Percentiles rank a stretch among this genome's conserved stretches.
Conservation (phyloP, 257 asterid species). For the Lycium barbarum region DNA sequence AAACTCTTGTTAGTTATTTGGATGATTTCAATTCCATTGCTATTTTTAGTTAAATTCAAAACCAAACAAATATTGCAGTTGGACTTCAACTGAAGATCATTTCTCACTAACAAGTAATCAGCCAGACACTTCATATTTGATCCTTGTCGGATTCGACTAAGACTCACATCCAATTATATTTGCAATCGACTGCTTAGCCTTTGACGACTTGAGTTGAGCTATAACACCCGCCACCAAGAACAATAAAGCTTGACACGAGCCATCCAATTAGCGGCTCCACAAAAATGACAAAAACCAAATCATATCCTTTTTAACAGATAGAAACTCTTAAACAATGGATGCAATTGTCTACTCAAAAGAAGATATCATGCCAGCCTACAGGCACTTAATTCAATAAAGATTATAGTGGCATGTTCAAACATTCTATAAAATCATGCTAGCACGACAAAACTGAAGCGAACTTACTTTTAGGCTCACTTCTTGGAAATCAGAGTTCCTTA, state of each 20-base stretch:
- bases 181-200: constrained; percentile 24
- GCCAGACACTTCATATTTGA: constrained; percentile 8
- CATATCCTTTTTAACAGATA: background rate
- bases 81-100: too few relatives aligned
- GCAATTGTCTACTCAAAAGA: background rate
- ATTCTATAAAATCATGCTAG: background rate
- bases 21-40: too few relatives aligned
- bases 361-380: background rate
- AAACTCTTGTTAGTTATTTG: too few relatives aligned
- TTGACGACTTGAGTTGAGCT: background rate
- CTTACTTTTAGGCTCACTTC: constrained; percentile 91
- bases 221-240: background rate
- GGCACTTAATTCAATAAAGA: constrained; percentile 12
- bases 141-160: too few relatives aligned
- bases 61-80: too few relatives aligned
- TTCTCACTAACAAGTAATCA: too few relatives aligned
- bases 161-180: background rate
- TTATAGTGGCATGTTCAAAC: constrained; percentile 2
- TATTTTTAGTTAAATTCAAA: too few relatives aligned
- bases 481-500: constrained; percentile 86
- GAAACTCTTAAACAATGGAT: background rate
- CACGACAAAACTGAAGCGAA: constrained; percentile 29
- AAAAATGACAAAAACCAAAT: constrained; percentile 10
- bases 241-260: constrained; percentile 10
- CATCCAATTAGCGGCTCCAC: constrained; percentile 3